A percentile compares a stretch with the other conserved stretches of the same genome.
Conservation (phyloP, 2,329 filamentous ascomycete species). For the Paecilomyces sp. region DNA sequence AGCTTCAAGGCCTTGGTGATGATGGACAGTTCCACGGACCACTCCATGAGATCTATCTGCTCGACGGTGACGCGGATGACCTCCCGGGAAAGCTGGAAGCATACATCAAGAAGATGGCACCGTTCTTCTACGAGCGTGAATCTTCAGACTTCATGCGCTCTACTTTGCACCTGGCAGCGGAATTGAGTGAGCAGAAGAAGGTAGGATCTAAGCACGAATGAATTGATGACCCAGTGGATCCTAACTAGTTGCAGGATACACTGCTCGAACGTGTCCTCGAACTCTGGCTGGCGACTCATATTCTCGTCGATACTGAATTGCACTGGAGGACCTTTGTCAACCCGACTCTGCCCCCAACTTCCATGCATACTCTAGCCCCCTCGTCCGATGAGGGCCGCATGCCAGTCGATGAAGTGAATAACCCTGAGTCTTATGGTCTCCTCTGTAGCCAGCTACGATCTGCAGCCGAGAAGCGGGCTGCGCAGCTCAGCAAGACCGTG, state of each 20-base stretch:
- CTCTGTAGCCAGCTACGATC: constrained; percentile 50
- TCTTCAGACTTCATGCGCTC: constrained; percentile 44
- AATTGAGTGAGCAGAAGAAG: constrained; percentile 32
- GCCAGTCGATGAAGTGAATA: constrained; percentile 30
- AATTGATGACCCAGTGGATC: neutral
- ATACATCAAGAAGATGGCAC: constrained; percentile 45
- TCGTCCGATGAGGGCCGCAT: constrained; percentile 33
- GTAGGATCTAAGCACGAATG: constrained; percentile 15
- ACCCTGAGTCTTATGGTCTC: constrained; percentile 41
- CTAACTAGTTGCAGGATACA: constrained; percentile 26
- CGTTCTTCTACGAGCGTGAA: constrained; percentile 43
- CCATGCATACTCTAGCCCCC: constrained; percentile 29
- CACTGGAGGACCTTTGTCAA: constrained; percentile 45
- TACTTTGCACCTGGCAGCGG: constrained; percentile 37
- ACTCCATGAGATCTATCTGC: constrained; percentile 38
- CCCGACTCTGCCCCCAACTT: constrained; percentile 30
- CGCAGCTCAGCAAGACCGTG: constrained; percentile 45
- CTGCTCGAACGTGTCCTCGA: constrained; percentile 47
- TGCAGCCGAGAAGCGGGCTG: constrained; percentile 48
- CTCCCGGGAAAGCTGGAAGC: constrained; percentile 46
- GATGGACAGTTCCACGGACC: constrained; percentile 30
- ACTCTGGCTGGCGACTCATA: constrained; percentile 50
- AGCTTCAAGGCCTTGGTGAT: constrained; percentile 33
- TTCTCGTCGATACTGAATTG: constrained; percentile 44
- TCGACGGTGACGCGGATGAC: constrained; percentile 45